Conservation (phyloP, 2,329 filamentous ascomycete genomes). For the Trichophyton mentagrophytes region DNA sequence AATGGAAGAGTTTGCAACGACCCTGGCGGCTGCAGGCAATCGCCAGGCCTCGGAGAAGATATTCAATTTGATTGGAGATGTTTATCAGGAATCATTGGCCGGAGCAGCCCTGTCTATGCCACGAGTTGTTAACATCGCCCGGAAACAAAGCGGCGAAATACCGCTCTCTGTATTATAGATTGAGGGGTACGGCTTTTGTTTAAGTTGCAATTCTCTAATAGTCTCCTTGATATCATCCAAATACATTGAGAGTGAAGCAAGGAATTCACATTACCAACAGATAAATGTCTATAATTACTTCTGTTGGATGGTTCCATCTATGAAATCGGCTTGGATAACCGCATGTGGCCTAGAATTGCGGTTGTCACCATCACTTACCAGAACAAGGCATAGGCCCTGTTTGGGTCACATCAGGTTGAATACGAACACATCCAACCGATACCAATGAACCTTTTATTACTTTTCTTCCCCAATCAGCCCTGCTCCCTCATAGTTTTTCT, state of each 20-base stretch:
- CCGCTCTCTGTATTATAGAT: not conserved
- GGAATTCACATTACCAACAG: not conserved
- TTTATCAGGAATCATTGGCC: not conserved
- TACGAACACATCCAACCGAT: not conserved
- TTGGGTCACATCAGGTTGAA: not conserved
- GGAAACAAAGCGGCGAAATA: not conserved
- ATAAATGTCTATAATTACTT: not conserved
- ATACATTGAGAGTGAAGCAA: too few relatives aligned
- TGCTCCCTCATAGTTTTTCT: too few relatives aligned
- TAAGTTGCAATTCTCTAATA: not conserved
- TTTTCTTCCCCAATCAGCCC: too few relatives aligned
- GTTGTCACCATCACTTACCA: not conserved
- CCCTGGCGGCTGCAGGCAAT: not conserved
- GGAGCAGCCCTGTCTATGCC: conserved; percentile 3
- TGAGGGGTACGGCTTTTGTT: not conserved
- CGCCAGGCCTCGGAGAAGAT: conserved; percentile 1
- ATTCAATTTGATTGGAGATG: conserved; percentile 1
- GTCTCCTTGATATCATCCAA: not conserved
- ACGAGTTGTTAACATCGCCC: not conserved
- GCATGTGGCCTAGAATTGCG: not conserved
- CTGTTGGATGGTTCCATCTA: not conserved
- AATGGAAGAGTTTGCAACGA: conserved; percentile 4
- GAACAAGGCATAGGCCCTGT: not conserved
- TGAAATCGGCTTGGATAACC: not conserved
- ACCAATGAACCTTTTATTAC: not conserved